A percentile compares a stretch with the other conserved stretches of the same genome.
These are phyloP conservation scores for Mycosarcoma mackinlayi DNA, from an alignment of 1,284 basidiomycete species.

Conservation along the genomic window DNA sequence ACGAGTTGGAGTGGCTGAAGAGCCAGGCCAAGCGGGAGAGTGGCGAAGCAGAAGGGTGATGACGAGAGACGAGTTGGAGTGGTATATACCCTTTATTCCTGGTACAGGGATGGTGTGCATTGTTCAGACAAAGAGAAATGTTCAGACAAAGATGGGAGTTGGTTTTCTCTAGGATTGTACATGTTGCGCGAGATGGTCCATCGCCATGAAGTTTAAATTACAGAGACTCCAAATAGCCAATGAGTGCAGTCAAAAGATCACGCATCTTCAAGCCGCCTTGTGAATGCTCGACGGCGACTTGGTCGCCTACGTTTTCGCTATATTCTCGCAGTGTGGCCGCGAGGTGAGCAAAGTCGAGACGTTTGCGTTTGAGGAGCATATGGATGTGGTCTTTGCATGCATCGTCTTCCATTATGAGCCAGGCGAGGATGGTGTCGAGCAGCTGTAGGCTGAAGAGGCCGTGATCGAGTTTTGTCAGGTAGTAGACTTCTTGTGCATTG, in stretches of 20 bases:
- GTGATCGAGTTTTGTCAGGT: constrained; percentile 83
- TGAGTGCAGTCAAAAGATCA: constrained; percentile 57
- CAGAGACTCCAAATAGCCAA: constrained; percentile 47
- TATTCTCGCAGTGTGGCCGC: constrained; percentile 49
- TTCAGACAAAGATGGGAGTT: no score
- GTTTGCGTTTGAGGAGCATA: constrained; percentile 33
- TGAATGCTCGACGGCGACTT: constrained; percentile 20
- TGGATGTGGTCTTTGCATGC: constrained; percentile 70
- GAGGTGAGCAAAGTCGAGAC: constrained; percentile 22
- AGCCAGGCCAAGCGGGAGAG: constrained; percentile 10
- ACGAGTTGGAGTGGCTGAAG: constrained; percentile 32
- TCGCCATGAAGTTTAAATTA: no score
- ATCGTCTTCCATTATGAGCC: constrained; percentile 98
- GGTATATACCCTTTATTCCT: constrained; percentile 8
- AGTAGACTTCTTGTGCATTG: constrained; percentile 82
- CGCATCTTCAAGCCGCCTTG: constrained; percentile 18
- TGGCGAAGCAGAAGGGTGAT: neutral
- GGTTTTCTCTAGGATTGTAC: no score
- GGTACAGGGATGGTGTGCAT: neutral
- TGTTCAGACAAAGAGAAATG: no score
- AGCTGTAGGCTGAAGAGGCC: constrained; percentile 90
- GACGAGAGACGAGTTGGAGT: no score
- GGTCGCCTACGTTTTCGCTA: constrained; percentile 54
- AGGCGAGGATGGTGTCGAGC: constrained; percentile 90
- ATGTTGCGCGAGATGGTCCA: no score